phyloP scores from a whole-genome alignment of 352 stramenopile genomes.

The Pythium guiyangense region DNA sequence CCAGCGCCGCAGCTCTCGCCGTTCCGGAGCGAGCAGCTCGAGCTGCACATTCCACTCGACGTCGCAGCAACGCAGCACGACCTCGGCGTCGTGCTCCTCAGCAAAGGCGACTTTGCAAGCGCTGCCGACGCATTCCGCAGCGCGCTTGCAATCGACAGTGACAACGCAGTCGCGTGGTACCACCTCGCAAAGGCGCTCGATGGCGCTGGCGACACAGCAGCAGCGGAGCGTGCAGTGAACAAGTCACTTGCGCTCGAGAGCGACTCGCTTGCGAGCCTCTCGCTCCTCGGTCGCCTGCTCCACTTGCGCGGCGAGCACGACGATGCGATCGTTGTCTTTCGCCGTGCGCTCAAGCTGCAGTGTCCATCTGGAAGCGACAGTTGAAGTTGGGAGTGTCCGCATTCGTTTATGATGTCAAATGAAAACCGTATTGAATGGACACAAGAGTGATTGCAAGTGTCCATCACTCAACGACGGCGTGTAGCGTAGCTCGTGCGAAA shows the following conservation, averaged over 20 bases:
- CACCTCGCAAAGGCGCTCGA: conserved; percentile 65
- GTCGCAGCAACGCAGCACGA: conserved; percentile 44
- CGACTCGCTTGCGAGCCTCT: conserved; percentile 46
- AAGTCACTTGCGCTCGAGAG: conserved; percentile 40
- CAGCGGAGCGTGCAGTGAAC: conserved; percentile 46
- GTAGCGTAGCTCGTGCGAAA: conserved; percentile 40
- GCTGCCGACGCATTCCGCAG: conserved; percentile 39
- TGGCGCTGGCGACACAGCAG: conserved; percentile 26
- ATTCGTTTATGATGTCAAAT: too few relatives aligned
- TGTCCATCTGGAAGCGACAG: conserved; percentile 15
- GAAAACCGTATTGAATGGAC: neutral
- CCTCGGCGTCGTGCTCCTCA: conserved; percentile 40
- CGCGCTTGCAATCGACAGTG: conserved; percentile 29
- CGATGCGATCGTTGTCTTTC: conserved; percentile 64
- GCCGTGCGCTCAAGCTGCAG: conserved; percentile 50
- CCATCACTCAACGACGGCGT: neutral
- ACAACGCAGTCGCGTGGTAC: conserved; percentile 41
- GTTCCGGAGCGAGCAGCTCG: conserved; percentile 12
- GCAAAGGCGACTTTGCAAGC: conserved; percentile 34
- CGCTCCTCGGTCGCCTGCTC: conserved; percentile 55
- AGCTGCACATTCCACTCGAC: conserved; percentile 30
- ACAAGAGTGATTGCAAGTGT: neutral
- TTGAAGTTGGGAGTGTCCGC: neutral
- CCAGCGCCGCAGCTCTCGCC: conserved; percentile 5
- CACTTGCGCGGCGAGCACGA: conserved; percentile 62